Evolutionary conservation across 106 monocot genomes (phyloP).

Genomic region (Allium fistulosum): DNA sequence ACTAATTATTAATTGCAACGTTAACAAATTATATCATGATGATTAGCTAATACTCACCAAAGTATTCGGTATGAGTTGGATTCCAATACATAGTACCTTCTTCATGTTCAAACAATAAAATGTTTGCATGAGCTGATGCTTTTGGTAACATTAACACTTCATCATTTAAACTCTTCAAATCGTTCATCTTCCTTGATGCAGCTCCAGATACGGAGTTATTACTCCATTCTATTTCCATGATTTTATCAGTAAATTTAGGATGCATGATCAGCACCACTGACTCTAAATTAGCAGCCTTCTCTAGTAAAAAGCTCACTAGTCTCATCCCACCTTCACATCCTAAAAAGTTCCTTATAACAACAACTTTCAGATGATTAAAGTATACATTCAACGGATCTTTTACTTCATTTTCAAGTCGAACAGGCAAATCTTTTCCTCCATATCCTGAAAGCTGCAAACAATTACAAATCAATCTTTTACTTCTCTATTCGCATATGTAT

Average conservation of each 20-base stretch:
- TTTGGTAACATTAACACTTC: conserved; percentile 22
- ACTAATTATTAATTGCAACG: too few relatives aligned
- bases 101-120: background rate
- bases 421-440: background rate
- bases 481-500: background rate
- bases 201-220: background rate
- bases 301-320: conserved; percentile 32
- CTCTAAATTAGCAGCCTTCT: conserved; percentile 31
- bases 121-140: background rate
- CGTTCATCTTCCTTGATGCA: background rate
- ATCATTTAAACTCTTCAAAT: conserved; percentile 8
- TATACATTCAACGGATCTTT: conserved; percentile 14
- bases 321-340: conserved; percentile 28
- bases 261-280: conserved; percentile 25
- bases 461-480: background rate
- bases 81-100: conserved; percentile 2
- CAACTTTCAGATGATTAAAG: conserved; percentile 21
- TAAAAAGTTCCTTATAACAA: conserved; percentile 36
- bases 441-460: conserved; percentile 17
- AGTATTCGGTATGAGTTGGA: conserved; percentile 7
- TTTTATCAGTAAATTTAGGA: conserved; percentile 1
- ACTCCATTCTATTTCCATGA: background rate
- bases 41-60: conserved; percentile 2
- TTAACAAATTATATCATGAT: background rate
- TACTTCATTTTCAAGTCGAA: background rate